Evolutionary conservation across 2,329 filamentous ascomycete genomes (phyloP).

Genomic region (Colletotrichum tropicale): DNA sequence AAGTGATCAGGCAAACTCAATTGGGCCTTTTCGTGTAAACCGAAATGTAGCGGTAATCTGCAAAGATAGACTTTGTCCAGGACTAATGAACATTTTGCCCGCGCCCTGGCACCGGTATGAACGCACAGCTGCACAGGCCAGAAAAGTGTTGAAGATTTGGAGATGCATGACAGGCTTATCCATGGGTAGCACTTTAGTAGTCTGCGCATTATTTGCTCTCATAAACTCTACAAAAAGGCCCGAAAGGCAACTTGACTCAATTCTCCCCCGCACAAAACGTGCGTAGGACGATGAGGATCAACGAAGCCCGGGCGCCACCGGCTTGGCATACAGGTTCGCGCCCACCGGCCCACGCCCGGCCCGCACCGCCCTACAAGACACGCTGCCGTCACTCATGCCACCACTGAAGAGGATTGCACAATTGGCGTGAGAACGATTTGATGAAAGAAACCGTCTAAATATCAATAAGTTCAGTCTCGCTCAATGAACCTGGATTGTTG

Average conservation of each 20-base stretch:
- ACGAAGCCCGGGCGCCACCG: neutral
- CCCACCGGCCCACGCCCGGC: neutral
- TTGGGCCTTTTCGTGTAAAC: rapidly evolving
- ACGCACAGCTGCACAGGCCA: neutral
- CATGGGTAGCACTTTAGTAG: rapidly evolving
- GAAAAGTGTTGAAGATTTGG: rapidly evolving
- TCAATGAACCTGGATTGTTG: neutral
- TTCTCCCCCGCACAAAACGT: neutral
- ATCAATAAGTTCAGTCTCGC: neutral
- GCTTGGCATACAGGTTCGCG: neutral
- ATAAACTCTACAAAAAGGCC: neutral
- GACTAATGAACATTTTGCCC: neutral
- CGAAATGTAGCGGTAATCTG: neutral
- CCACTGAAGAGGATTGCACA: rapidly evolving
- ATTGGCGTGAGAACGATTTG: rapidly evolving
- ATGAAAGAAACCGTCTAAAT: rapidly evolving
- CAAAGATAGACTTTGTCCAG: rapidly evolving
- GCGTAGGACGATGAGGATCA: neutral
- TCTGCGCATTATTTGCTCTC: rapidly evolving
- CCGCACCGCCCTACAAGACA: neutral
- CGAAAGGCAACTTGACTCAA: neutral
- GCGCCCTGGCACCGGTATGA: neutral
- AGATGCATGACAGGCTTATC: neutral
- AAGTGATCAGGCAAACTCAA: neutral
- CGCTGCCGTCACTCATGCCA: neutral